A percentile compares a stretch with the other conserved stretches of the same genome.
Conservation (phyloP, 2,329 filamentous ascomycete genomes). For the Trichoderma gracile region DNA sequence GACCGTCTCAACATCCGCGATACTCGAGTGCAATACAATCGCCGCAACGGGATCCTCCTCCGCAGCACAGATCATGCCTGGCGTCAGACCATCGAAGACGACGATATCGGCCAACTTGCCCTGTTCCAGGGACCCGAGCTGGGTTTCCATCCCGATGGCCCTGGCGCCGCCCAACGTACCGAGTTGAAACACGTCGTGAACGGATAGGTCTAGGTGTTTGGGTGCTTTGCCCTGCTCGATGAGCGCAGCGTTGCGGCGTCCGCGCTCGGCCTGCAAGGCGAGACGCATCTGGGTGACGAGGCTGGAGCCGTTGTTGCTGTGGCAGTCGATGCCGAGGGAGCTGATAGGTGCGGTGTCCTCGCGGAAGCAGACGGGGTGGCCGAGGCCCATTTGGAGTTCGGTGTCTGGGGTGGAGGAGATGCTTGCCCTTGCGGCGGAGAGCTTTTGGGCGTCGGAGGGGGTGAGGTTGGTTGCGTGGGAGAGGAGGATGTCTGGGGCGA, state of each 20-base stretch:
- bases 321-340: constrained; percentile 31
- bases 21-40: constrained; percentile 52
- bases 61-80: constrained; percentile 28
- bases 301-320: constrained; percentile 28
- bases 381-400: constrained; percentile 51
- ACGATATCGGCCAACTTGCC: constrained; percentile 52
- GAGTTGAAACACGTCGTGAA: constrained; percentile 50
- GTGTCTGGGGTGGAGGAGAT: constrained; percentile 51
- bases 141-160: constrained; percentile 43
- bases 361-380: constrained; percentile 32
- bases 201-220: constrained; percentile 17
- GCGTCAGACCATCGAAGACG: constrained; percentile 44
- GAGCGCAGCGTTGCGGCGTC: constrained; percentile 26
- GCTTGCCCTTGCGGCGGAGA: constrained; percentile 39
- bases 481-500: constrained; percentile 26
- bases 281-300: constrained; percentile 28
- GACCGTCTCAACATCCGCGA: constrained; percentile 52
- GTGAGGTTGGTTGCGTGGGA: constrained; percentile 37
- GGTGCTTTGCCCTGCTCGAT: background rate
- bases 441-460: constrained; percentile 37
- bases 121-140: constrained; percentile 48
- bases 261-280: constrained; percentile 28
- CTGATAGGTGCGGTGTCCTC: constrained; percentile 22
- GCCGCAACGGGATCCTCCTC: constrained; percentile 52
- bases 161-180: constrained; percentile 49